A percentile compares a stretch with the other conserved stretches of the same genome.
Evolutionary conservation across 1,284 basidiomycete genomes (phyloP).

Genomic region (Wolfiporia cocos): DNA sequence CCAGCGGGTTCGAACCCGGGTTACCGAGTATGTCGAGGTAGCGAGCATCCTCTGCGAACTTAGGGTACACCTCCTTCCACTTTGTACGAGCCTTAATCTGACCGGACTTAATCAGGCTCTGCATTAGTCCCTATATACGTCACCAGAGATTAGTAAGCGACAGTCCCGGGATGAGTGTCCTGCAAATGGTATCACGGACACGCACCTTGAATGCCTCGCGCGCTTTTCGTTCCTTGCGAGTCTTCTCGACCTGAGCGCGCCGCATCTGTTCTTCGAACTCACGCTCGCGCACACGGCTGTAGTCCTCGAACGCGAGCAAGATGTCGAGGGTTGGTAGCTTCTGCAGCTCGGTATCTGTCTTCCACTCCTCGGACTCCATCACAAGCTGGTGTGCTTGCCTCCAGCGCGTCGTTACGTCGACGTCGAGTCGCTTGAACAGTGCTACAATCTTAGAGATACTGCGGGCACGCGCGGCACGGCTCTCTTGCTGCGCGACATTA

Average conservation of each 20-base stretch:
- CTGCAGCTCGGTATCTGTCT: conserved; percentile 65
- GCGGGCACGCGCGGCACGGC: conserved; percentile 63
- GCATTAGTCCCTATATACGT: conserved; percentile 52
- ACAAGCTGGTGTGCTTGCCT: conserved; percentile 74
- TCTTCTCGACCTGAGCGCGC: conserved; percentile 75
- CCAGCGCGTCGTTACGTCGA: conserved; percentile 89
- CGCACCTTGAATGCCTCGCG: conserved; percentile 82
- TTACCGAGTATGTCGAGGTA: conserved; percentile 85
- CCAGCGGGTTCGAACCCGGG: conserved; percentile 90
- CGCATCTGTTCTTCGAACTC: conserved; percentile 84
- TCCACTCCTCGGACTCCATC: conserved; percentile 74
- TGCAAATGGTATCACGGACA: conserved; percentile 1
- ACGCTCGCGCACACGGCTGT: conserved; percentile 79
- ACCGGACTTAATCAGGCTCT: conserved; percentile 60
- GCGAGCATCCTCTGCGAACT: conserved; percentile 73
- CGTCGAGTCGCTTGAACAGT: conserved; percentile 77
- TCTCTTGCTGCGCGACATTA: conserved; percentile 55
- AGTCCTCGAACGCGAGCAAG: conserved; percentile 87
- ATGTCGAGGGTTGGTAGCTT: conserved; percentile 86
- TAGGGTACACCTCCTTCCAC: conserved; percentile 86
- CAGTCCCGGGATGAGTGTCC: background rate
- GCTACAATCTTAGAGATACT: conserved; percentile 75
- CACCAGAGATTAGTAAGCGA: background rate
- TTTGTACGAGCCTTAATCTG: conserved; percentile 78
- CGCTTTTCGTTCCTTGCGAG: conserved; percentile 78